phyloP scores from a whole-genome alignment of 139 green algal species.

The Chlamydomonas sp. region DNA sequence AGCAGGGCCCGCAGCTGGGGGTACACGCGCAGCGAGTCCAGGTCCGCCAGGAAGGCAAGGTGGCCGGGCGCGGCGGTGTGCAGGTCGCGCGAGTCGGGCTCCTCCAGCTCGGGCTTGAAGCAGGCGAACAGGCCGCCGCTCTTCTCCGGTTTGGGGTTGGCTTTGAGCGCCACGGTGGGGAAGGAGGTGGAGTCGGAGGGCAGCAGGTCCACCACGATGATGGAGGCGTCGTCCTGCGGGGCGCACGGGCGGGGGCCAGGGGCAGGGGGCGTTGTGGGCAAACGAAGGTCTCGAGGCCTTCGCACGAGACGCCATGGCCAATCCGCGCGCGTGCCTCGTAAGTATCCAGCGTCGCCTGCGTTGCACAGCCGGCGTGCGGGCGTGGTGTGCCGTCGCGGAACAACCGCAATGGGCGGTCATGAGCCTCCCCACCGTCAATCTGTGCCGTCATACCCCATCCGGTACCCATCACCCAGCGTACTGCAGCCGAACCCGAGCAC shows the following conservation, averaged over 20 bases:
- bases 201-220: constrained; percentile 87
- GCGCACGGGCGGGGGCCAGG: constrained; percentile 18
- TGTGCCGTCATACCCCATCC: too few species aligned
- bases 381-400: too few species aligned
- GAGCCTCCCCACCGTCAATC: too few species aligned
- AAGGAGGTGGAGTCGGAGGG: constrained; percentile 56
- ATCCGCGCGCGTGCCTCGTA: not conserved
- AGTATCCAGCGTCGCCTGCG: too few species aligned
- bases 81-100: constrained; percentile 31
- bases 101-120: constrained; percentile 34
- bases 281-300: not conserved
- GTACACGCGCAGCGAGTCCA: constrained; percentile 55
- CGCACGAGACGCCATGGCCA: not conserved
- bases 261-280: not conserved
- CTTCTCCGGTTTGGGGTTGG: constrained; percentile 43
- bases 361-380: too few species aligned
- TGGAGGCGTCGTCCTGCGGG: constrained; percentile 80
- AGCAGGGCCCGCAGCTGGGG: constrained; percentile 40
- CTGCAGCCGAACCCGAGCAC: too few species aligned
- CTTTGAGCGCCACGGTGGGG: constrained; percentile 48
- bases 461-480: too few species aligned
- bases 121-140: constrained; percentile 29
- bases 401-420: too few species aligned
- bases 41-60: constrained; percentile 46
- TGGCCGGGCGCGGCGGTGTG: constrained; percentile 16